These are phyloP conservation scores for Ganoderma multipileum DNA, from an alignment of 1,284 basidiomycete species.

Conservation along the genomic window DNA sequence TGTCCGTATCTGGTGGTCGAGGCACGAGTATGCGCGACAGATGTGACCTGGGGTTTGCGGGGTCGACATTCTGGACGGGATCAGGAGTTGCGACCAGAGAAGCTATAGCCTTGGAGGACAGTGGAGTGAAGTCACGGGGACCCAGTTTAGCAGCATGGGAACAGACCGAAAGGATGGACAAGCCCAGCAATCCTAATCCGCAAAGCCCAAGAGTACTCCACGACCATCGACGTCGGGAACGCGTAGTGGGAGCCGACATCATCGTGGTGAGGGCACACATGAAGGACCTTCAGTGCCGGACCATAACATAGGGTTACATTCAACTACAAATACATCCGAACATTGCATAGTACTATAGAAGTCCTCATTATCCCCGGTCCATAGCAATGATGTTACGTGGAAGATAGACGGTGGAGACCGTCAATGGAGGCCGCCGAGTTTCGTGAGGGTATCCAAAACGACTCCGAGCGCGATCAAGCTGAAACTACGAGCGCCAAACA, in stretches of 20 bases:
- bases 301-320: conserved; percentile 25
- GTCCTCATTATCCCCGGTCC: not conserved
- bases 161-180: conserved; percentile 12
- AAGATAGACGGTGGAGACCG: not conserved
- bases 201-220: conserved; percentile 15
- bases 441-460: conserved; percentile 65
- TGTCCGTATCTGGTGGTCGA: conserved; percentile 74
- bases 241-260: conserved; percentile 18
- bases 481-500: conserved; percentile 73
- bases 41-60: conserved; percentile 71
- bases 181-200: conserved; percentile 11
- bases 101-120: conserved; percentile 60
- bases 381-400: not conserved
- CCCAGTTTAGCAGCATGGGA: conserved; percentile 33
- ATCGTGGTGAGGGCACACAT: conserved; percentile 20
- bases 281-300: conserved; percentile 2
- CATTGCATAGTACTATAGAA: not conserved
- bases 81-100: conserved; percentile 62
- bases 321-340: conserved; percentile 4
- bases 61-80: conserved; percentile 71
- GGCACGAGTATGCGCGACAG: conserved; percentile 85
- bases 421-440: conserved; percentile 37
- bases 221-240: not conserved
- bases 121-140: conserved; percentile 46
- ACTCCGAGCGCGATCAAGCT: conserved; percentile 66